Percentiles rank a stretch among this genome's conserved stretches.
phyloP scores from a whole-genome alignment of 495 filamentous ascomycete genomes.

The Aeminium ludgeri region DNA sequence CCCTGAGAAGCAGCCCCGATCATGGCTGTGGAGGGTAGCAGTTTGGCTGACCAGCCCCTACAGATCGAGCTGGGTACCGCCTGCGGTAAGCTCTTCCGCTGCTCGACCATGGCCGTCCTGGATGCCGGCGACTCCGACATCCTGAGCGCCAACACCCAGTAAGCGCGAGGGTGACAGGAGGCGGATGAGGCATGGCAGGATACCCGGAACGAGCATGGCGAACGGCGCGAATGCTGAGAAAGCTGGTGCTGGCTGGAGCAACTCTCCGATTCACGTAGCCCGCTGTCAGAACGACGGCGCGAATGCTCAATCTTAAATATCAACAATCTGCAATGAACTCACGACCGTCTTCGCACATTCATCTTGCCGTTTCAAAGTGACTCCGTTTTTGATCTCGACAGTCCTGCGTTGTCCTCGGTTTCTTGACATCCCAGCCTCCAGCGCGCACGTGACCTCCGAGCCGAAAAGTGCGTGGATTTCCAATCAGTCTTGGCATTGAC shows the following conservation, averaged over 20 bases:
- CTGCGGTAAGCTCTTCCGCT: constrained; percentile 78
- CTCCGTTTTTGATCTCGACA: too few relatives aligned
- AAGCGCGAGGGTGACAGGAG: constrained; percentile 13
- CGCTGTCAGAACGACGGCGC: too few relatives aligned
- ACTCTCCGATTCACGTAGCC: too few relatives aligned
- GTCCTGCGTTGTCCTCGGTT: too few relatives aligned
- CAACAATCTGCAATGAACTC: too few relatives aligned
- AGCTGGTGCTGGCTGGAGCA: too few relatives aligned
- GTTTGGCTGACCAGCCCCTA: constrained; percentile 26
- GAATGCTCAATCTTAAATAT: too few relatives aligned
- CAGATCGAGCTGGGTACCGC: constrained; percentile 95
- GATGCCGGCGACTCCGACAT: constrained; percentile 99
- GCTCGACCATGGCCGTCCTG: constrained; percentile 85
- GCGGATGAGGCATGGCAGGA: too few relatives aligned
- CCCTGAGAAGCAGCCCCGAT: constrained; percentile 66
- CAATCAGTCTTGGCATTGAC: constrained; percentile 9
- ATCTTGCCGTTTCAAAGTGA: too few relatives aligned
- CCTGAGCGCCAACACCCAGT: constrained; percentile 50
- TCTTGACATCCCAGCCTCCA: too few relatives aligned
- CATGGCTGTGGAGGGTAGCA: constrained; percentile 71
- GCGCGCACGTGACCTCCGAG: neutral
- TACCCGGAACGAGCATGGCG: neutral
- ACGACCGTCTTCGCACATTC: too few relatives aligned
- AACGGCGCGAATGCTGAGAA: too few relatives aligned
- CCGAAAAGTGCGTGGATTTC: neutral